Evolutionary conservation across 371 early-diverging fungal genomes (phyloP).

Genomic region (Blastocladiella emersonii): DNA sequence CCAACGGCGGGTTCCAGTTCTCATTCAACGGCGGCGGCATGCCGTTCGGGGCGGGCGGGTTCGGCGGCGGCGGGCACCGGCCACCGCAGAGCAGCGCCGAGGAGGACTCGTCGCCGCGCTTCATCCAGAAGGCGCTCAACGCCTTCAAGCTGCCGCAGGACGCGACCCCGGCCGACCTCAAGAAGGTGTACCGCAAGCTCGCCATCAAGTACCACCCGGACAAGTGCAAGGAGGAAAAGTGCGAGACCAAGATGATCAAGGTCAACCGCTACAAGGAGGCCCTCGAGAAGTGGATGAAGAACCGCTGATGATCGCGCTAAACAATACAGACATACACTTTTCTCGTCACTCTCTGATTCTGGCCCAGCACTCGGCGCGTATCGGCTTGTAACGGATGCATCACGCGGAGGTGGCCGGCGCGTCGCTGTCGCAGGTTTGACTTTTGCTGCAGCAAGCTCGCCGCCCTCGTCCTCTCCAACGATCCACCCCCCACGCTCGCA

Average conservation of each 20-base stretch:
- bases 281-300: background rate
- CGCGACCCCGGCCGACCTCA: background rate
- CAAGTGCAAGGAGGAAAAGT: background rate
- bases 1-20: background rate
- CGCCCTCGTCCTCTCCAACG: no score
- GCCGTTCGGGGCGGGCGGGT: background rate
- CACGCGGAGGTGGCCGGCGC: no score
- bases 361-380: no score
- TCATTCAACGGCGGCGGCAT: background rate
- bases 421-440: no score
- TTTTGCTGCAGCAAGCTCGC: no score
- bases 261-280: background rate
- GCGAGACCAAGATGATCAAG: background rate
- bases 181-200: background rate
- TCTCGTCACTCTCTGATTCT: no score
- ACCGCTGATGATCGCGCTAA: no score
- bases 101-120: background rate
- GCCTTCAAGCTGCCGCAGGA: background rate
- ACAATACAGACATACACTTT: no score
- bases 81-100: background rate
- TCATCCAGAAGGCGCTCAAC: background rate
- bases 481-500: no score
- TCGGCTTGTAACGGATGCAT: no score
- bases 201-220: background rate
- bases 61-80: background rate